Conservation (phyloP, 129 eudicot species). For the Chrysanthemum lavandulifolium region DNA sequence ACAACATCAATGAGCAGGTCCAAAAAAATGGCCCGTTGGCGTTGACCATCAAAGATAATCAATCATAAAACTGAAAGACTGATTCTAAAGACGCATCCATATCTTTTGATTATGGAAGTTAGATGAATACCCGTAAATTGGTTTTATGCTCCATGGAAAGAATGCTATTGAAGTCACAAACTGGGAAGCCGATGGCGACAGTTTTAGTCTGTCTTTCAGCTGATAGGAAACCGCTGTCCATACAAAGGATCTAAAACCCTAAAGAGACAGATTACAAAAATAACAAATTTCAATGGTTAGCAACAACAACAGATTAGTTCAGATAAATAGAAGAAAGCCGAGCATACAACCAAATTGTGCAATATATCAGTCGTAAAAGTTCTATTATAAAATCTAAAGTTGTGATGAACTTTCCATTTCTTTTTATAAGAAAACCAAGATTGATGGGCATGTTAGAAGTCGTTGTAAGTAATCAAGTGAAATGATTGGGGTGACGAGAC, state of each 20-base stretch:
- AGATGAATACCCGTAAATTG: slow-evolving; percentile 81
- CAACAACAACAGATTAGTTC: not conserved
- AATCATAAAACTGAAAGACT: not conserved
- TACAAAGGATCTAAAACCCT: slow-evolving; percentile 98
- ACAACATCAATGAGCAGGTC: slow-evolving; percentile 12
- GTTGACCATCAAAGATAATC: slow-evolving; percentile 4
- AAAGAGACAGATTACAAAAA: slow-evolving; percentile 1
- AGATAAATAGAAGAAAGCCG: slow-evolving; percentile 17
- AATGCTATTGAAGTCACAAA: slow-evolving; percentile 85
- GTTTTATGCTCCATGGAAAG: slow-evolving; percentile 98
- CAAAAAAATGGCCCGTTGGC: not conserved
- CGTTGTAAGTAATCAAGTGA: not conserved
- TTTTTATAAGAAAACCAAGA: not conserved
- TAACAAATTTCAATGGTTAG: slow-evolving; percentile 17
- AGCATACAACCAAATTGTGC: slow-evolving; percentile 13
- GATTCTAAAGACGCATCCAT: not conserved
- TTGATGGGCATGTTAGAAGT: not conserved
- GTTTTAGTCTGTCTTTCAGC: slow-evolving; percentile 80
- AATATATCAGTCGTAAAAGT: not conserved
- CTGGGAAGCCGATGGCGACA: slow-evolving; percentile 96
- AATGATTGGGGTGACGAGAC: no score
- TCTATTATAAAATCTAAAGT: not conserved
- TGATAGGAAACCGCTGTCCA: slow-evolving; percentile 98
- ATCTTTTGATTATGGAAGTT: not conserved
- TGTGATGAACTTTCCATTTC: not conserved